phyloP scores from a whole-genome alignment of 108 stramenopile genomes.

The Nannochloropsis gaditana region DNA sequence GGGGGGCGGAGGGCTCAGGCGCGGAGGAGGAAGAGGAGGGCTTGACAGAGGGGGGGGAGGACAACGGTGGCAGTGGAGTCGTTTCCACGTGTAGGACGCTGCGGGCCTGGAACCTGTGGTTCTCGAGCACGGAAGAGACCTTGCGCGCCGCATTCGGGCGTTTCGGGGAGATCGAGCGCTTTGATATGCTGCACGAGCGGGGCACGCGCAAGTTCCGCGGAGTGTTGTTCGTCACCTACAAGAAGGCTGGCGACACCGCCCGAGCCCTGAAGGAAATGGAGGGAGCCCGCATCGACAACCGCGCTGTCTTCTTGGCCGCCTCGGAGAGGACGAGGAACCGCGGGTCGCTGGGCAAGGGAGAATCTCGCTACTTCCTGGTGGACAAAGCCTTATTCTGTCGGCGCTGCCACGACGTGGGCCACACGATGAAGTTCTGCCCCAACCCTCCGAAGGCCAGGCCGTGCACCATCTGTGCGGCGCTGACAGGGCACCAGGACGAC shows the following conservation, averaged over 20 bases:
- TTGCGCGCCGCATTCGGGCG: neutral
- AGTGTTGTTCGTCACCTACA: neutral
- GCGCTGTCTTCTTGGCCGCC: neutral
- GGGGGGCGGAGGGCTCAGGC: neutral
- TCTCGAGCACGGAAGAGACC: neutral
- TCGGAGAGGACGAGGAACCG: neutral
- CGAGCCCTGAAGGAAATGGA: neutral
- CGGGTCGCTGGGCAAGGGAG: slow-evolving; percentile 4
- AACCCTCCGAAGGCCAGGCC: neutral
- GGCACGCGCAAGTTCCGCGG: neutral
- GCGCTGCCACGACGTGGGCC: neutral
- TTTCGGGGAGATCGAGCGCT: neutral
- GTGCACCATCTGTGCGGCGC: neutral
- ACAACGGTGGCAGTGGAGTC: neutral
- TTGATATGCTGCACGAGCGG: neutral
- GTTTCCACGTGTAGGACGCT: neutral
- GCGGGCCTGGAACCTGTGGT: neutral
- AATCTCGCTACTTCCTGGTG: neutral
- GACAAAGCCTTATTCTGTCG: neutral
- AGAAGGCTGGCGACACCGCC: neutral
- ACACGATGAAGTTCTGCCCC: slow-evolving; percentile 10
- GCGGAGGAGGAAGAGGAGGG: neutral
- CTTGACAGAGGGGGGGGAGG: neutral
- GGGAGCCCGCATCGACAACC: neutral
- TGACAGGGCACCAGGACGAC: neutral